Percentiles rank a stretch among this genome's conserved stretches.
Conservation (phyloP, 177 flowering plant genomes). For the Vitis hybrid region DNA sequence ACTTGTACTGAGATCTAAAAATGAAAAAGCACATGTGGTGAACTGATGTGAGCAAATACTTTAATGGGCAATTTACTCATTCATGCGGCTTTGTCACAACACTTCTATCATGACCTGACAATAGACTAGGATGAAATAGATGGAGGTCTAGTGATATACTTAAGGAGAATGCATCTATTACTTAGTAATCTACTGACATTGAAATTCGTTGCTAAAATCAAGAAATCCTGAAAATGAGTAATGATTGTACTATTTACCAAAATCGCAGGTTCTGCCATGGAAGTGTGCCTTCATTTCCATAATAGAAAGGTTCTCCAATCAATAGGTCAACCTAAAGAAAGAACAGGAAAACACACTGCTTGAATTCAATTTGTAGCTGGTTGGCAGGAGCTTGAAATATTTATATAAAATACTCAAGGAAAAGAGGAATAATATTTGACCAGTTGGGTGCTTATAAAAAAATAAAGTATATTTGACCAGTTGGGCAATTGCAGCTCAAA, state of each 20-base stretch:
- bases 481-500: too few species aligned
- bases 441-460: too few species aligned
- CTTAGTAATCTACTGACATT: not conserved
- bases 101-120: not conserved
- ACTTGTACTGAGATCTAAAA: too few species aligned
- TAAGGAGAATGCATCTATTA: not conserved
- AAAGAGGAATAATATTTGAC: not conserved
- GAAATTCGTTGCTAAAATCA: not conserved
- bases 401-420: not conserved
- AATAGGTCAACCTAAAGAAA: conserved; percentile 68
- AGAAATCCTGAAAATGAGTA: not conserved
- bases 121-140: too few species aligned
- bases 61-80: too few species aligned
- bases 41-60: too few species aligned
- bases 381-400: not conserved
- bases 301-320: conserved; percentile 83
- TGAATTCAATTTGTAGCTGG: not conserved
- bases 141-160: not conserved
- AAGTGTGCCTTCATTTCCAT: conserved; percentile 69
- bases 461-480: not conserved
- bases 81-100: not conserved
- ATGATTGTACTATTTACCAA: conserved; percentile 47
- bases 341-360: conserved; percentile 1
- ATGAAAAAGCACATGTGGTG: too few species aligned
- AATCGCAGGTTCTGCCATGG: conserved; percentile 95